Percentiles rank a stretch among this genome's conserved stretches.
Evolutionary conservation across 495 filamentous ascomycete genomes (phyloP).

Genomic region (Hyaloscypha hepaticicola): DNA sequence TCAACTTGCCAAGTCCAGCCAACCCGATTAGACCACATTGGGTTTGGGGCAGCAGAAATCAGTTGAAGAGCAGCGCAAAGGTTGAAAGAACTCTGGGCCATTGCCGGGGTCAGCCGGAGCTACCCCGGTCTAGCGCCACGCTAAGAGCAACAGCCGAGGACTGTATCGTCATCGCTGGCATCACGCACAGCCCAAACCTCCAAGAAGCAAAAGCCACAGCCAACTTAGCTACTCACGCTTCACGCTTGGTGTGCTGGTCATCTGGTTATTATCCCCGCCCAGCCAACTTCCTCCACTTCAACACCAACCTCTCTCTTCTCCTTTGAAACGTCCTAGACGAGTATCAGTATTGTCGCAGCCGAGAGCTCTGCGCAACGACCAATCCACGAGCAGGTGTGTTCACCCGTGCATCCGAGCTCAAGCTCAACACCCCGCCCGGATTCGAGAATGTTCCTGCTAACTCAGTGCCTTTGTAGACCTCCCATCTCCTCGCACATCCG

Average conservation of each 20-base stretch:
- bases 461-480: neutral
- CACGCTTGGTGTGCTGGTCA: neutral
- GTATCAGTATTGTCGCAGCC: conserved; percentile 18
- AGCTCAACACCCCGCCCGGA: neutral
- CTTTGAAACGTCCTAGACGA: neutral
- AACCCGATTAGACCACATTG: neutral
- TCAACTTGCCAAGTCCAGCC: neutral
- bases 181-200: neutral
- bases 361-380: conserved; percentile 1
- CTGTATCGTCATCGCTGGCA: neutral
- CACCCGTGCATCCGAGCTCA: neutral
- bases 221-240: neutral
- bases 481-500: neutral
- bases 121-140: neutral
- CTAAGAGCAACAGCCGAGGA: neutral
- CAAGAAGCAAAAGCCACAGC: neutral
- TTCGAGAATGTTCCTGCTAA: conserved; percentile 18
- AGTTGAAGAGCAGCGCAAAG: too few species aligned
- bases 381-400: conserved; percentile 11
- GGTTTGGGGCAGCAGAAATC: too few species aligned
- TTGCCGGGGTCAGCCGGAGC: neutral
- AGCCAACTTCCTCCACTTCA: neutral
- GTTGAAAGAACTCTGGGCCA: neutral
- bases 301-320: neutral
- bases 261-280: neutral